phyloP scores from a whole-genome alignment of 768 basidiomycete genomes.

The Agrocybe pediades region DNA sequence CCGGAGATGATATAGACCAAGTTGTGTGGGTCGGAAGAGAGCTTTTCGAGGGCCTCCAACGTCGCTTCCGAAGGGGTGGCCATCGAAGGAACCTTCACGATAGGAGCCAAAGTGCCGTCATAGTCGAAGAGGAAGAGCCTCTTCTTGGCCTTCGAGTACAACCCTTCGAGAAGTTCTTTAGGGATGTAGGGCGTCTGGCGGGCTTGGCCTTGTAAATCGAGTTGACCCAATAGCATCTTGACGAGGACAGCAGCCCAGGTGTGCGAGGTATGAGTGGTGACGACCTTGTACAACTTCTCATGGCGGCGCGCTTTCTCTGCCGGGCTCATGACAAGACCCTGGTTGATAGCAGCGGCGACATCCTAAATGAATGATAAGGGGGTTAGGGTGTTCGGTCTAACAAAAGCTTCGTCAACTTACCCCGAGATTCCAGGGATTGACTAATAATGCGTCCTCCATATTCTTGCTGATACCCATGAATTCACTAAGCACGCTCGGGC shows the following conservation, averaged over 20 bases:
- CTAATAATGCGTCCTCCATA: constrained; percentile 82
- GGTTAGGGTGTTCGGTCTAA: not conserved
- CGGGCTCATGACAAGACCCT: constrained; percentile 80
- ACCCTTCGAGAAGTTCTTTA: constrained; percentile 51
- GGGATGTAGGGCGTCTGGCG: constrained; percentile 86
- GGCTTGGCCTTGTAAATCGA: constrained; percentile 77
- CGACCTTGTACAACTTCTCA: constrained; percentile 73
- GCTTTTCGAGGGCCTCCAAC: constrained; percentile 68
- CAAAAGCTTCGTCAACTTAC: constrained; percentile 41
- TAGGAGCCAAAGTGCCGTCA: constrained; percentile 95
- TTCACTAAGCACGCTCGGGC: constrained; percentile 90
- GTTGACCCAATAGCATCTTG: constrained; percentile 83
- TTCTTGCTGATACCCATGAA: constrained; percentile 97
- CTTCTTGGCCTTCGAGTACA: constrained; percentile 75
- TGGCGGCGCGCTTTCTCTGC: constrained; percentile 79
- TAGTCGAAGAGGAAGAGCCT: constrained; percentile 95
- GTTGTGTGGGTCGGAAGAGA: constrained; percentile 83
- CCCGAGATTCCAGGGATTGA: constrained; percentile 96
- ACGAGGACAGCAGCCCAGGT: constrained; percentile 91
- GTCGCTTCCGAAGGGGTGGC: constrained; percentile 80
- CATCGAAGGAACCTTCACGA: constrained; percentile 91
- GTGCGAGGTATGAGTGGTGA: constrained; percentile 92
- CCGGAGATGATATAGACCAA: constrained; percentile 97
- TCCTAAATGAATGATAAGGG: constrained; percentile 47
- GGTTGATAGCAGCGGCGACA: constrained; percentile 88